Conservation (phyloP, 2,329 filamentous ascomycete genomes). For the Claviceps purpurea region DNA sequence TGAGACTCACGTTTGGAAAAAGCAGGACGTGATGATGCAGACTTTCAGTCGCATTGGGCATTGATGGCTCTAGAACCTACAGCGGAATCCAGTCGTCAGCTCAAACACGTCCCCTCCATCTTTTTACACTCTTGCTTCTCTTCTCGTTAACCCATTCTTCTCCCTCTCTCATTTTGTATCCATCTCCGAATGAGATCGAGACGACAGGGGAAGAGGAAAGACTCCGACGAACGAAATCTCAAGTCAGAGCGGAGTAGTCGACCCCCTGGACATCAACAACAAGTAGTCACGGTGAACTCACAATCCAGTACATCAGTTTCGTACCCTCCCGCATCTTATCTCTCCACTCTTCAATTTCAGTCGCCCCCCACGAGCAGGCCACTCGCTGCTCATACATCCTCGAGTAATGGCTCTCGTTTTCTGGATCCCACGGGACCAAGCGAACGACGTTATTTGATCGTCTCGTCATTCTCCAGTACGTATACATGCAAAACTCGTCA, state of each 20-base stretch:
- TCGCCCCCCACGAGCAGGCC: constrained; percentile 30
- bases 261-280: not conserved
- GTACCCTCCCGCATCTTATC: constrained; percentile 18
- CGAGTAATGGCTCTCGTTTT: constrained; percentile 23
- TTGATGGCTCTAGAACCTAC: not conserved
- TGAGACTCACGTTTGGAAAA: not conserved
- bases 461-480: not conserved
- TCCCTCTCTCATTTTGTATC: too few species aligned
- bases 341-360: constrained; percentile 21
- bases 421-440: constrained; percentile 31
- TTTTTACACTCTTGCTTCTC: not conserved
- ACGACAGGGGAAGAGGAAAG: too few species aligned
- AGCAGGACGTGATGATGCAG: not conserved
- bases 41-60: not conserved
- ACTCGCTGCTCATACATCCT: constrained; percentile 30
- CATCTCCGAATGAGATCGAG: too few species aligned
- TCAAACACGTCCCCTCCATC: not conserved
- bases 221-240: too few species aligned
- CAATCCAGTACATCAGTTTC: constrained; percentile 28
- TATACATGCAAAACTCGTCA: too few species aligned
- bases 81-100: not conserved
- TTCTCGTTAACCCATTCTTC: too few species aligned
- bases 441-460: not conserved
- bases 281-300: constrained; percentile 11
- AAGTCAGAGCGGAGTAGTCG: too few species aligned